Base-by-base conservation (phyloP, 1,284 basidiomycete species). In the Austroboletus sp. region DNA sequence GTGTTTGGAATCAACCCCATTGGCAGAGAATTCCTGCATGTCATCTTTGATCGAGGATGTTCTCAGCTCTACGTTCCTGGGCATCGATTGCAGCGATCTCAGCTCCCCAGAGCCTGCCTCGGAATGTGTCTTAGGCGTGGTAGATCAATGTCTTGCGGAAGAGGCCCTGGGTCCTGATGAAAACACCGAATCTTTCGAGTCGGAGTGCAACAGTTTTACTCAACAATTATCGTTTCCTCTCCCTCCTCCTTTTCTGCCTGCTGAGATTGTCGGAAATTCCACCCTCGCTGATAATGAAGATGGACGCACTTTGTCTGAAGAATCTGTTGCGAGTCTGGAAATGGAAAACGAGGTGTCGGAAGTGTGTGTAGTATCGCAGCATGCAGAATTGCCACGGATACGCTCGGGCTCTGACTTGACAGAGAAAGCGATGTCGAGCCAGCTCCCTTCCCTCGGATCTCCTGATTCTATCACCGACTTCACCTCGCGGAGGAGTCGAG, bases 401-500 rank as follows among this genome's bases (percentile, higher is more conserved):
- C 29, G 16, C 17, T 44, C 43, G 8, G 33, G 31, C 25, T 46
- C 44, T 1, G 51, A 52, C 25, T 33, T 52, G 21, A 63, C 49
- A 10, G 52, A 60, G 45, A 60, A 41, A 49, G 45, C 41, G 10
- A 39, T 33, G 21, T 37, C 42, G 35, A 43, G 37, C 23, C 40
- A 40, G 12, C 34, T 56, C 6, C 45, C 50, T 25, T 29, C 32
- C 4, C 32, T 36, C 4, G 34, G 12, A 17, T 32, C 42, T 34
- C 21, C 21, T 15, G 23, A 40, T 32, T 16, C 29, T 9, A 21
- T 27, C 7, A 3, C 17, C 23, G 40, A 50, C 9, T 49, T 55
- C 33, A 41, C 44, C 10, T 34, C 31, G 16, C 56, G 49, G 49
- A 52, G 65, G 44, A 42, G 32, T 44, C 63, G 61, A 34, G 62